Conservation (phyloP, 2,329 filamentous ascomycete genomes). For the Fusarium fracticaudum region DNA sequence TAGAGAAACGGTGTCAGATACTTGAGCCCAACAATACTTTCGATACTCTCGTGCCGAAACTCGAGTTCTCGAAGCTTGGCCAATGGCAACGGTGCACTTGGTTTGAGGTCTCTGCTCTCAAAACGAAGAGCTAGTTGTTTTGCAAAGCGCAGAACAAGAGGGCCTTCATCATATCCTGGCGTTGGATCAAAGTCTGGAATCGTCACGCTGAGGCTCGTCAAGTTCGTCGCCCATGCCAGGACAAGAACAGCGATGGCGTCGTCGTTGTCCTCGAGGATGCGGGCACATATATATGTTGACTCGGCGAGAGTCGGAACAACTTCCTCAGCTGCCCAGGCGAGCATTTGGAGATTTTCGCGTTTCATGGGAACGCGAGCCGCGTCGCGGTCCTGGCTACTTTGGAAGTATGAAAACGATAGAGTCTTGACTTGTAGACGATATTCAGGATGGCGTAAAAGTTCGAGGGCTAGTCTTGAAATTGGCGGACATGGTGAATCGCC, state of each 20-base stretch:
- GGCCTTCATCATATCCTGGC: accelerated
- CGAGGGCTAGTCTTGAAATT: background rate
- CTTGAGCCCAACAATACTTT: background rate
- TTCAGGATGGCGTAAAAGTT: background rate
- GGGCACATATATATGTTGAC: background rate
- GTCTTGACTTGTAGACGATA: background rate
- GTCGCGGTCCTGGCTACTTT: background rate
- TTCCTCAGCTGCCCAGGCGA: background rate
- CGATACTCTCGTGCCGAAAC: background rate
- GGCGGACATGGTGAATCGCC: background rate
- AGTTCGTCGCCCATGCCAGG: background rate
- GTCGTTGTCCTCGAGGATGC: background rate
- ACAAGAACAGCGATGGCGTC: background rate
- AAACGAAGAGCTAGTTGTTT: background rate
- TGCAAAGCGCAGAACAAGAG: background rate
- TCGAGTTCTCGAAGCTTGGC: background rate
- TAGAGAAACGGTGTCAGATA: background rate
- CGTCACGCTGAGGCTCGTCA: background rate
- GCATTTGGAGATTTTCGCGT: background rate
- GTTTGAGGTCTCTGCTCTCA: accelerated
- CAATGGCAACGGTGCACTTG: background rate
- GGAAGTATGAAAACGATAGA: background rate
- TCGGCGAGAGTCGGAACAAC: background rate
- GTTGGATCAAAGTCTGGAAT: background rate
- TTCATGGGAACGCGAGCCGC: background rate